These are phyloP conservation scores for Catunica adiposa DNA, from an alignment of 2,329 filamentous ascomycete genomes.

Conservation along the genomic window DNA sequence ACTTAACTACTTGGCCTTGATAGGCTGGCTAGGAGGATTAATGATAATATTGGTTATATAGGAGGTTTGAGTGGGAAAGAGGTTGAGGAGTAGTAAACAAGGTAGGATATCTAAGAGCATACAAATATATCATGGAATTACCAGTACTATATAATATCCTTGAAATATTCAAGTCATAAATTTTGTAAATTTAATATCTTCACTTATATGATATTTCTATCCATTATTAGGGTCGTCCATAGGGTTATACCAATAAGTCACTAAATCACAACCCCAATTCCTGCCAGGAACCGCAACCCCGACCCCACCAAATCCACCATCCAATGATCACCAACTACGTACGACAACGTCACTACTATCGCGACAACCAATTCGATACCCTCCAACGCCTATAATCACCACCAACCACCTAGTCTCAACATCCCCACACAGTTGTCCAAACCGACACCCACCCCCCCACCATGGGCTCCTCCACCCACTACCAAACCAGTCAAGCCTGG, in stretches of 20 bases:
- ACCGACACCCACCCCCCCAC: not conserved
- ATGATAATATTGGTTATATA: not conserved
- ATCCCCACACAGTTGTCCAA: not conserved
- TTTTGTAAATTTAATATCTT: not conserved
- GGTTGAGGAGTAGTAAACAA: not conserved
- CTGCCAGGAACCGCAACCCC: not conserved
- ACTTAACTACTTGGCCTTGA: constrained; percentile 5
- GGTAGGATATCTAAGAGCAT: too few species aligned
- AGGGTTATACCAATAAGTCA: not conserved
- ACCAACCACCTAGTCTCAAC: not conserved
- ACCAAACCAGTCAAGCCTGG: constrained; percentile 76
- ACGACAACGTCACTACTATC: not conserved
- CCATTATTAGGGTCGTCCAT: not conserved
- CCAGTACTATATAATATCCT: too few species aligned
- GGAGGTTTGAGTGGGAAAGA: not conserved
- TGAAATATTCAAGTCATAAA: too few species aligned
- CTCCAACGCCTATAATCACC: not conserved
- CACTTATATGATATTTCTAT: not conserved
- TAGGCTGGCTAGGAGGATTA: constrained; percentile 2
- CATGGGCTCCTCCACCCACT: constrained; percentile 39
- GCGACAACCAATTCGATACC: not conserved
- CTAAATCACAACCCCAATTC: not conserved
- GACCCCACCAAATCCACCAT: not conserved
- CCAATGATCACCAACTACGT: too few species aligned
- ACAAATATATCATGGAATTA: too few species aligned